Evolutionary conservation across 73 alveolate genomes (phyloP).

Genomic region (Stentor roeselii): DNA sequence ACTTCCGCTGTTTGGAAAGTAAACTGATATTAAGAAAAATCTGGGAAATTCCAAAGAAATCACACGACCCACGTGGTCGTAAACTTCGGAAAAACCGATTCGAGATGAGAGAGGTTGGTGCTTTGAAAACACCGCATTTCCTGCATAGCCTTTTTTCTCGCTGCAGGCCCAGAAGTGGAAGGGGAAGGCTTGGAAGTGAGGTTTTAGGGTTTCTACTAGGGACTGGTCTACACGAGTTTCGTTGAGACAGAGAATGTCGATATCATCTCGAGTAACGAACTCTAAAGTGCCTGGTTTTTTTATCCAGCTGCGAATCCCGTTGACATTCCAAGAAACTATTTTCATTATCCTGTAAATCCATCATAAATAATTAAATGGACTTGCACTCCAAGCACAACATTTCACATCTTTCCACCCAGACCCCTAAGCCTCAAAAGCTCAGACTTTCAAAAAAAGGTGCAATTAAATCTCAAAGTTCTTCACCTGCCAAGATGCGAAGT

Average conservation of each 20-base stretch:
- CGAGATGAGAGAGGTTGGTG: slow-evolving; percentile 68
- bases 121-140: slow-evolving; percentile 86
- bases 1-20: slow-evolving; percentile 91
- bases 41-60: slow-evolving; percentile 88
- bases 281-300: slow-evolving; percentile 58
- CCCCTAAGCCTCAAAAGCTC: too few relatives aligned
- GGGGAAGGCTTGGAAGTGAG: neutral
- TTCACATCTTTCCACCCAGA: too few relatives aligned
- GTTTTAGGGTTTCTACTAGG: too few relatives aligned
- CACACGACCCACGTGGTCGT: slow-evolving; percentile 93
- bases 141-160: slow-evolving; percentile 88
- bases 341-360: too few relatives aligned
- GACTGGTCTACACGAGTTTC: slow-evolving; percentile 76
- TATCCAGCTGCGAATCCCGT: slow-evolving; percentile 82
- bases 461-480: too few relatives aligned
- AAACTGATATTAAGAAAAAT: slow-evolving; percentile 82
- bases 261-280: slow-evolving; percentile 61
- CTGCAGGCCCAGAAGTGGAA: slow-evolving; percentile 76
- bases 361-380: too few relatives aligned
- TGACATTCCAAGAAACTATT: slow-evolving; percentile 78
- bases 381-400: too few relatives aligned
- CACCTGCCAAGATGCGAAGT: too few relatives aligned
- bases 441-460: too few relatives aligned
- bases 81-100: slow-evolving; percentile 73
- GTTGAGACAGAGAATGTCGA: slow-evolving; percentile 74